Percentiles rank a stretch among this genome's conserved stretches.
These are phyloP conservation scores for Tetrahymena thermophila DNA, from an alignment of 73 alveolate species.

Conservation along the genomic window DNA sequence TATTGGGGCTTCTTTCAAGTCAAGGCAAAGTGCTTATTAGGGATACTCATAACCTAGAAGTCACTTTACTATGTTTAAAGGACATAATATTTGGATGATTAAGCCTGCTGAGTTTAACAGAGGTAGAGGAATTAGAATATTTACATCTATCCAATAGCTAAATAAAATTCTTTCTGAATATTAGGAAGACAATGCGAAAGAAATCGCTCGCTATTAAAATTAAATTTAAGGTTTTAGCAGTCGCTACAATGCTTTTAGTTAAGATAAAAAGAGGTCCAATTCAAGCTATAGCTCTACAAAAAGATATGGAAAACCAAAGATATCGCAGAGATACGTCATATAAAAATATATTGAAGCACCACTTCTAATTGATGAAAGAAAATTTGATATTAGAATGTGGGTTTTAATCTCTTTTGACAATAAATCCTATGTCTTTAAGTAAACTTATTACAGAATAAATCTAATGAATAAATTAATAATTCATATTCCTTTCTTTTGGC, in stretches of 20 bases:
- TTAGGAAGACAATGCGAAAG: background rate
- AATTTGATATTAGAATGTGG: slow-evolving; percentile 96
- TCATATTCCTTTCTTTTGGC: no score
- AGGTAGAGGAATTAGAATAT: slow-evolving; percentile 38
- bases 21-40: background rate
- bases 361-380: slow-evolving; percentile 74
- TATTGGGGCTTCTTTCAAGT: background rate
- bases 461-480: no score
- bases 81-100: slow-evolving; percentile 32
- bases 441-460: no score
- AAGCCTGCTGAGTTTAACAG: slow-evolving; percentile 43
- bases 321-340: background rate
- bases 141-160: background rate
- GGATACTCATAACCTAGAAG: background rate
- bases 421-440: slow-evolving; percentile 72
- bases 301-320: background rate
- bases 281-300: background rate
- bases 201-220: background rate
- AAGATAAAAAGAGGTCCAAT: background rate
- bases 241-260: background rate
- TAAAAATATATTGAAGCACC: slow-evolving; percentile 91
- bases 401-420: slow-evolving; percentile 75
- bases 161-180: background rate
- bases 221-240: background rate
- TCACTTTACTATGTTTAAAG: background rate